Conservation (phyloP, 2,329 filamentous ascomycete species). For the Neopestalotiopsis sp. region DNA sequence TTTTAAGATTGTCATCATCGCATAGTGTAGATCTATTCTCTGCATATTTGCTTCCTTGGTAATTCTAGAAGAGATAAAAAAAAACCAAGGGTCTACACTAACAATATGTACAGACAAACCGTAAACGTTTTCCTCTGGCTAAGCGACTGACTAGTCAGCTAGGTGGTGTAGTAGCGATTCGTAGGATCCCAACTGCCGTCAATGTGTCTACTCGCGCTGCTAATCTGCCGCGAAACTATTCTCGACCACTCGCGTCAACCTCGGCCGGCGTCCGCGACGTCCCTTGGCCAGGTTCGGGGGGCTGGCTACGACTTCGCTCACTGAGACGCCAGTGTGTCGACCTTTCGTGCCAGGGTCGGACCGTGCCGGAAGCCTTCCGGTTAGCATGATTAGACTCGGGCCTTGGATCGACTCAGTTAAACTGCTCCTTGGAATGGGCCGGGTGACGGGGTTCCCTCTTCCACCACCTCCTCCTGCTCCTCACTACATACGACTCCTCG, state of each 20-base stretch:
- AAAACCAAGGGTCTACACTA: too few species aligned
- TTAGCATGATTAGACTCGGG: neutral
- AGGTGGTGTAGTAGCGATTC: neutral
- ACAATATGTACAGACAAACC: too few species aligned
- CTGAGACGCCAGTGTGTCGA: neutral
- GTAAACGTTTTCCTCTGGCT: too few species aligned
- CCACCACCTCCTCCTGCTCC: neutral
- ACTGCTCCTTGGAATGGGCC: neutral
- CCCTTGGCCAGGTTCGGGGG: neutral
- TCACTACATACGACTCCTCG: too few species aligned
- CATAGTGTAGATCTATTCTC: too few species aligned
- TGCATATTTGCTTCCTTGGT: too few species aligned
- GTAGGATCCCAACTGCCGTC: neutral
- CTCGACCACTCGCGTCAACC: neutral
- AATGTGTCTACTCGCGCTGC: neutral
- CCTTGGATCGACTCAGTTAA: neutral
- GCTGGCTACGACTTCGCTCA: neutral
- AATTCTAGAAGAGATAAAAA: too few species aligned
- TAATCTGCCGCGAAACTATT: neutral
- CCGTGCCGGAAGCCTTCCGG: conserved; percentile 1
- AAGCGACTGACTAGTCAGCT: too few species aligned
- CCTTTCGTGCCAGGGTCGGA: neutral
- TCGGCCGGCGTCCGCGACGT: conserved; percentile 1
- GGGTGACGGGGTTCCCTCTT: neutral
- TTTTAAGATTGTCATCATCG: too few species aligned